Conservation (phyloP, 495 filamentous ascomycete genomes). For the Hapsidospora chrysogenum region DNA sequence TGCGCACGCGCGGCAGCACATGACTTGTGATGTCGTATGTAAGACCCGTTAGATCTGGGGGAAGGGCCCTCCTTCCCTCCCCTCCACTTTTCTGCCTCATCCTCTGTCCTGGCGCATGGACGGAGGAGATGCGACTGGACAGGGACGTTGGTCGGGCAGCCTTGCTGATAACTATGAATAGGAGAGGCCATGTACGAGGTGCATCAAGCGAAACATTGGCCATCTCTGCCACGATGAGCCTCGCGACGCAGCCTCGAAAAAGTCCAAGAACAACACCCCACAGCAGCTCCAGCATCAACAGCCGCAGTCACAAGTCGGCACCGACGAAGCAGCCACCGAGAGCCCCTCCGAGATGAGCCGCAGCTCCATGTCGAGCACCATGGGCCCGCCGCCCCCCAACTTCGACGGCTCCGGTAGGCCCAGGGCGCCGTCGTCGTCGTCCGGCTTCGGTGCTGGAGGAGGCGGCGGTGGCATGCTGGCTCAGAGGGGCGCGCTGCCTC, state of each 20-base stretch:
- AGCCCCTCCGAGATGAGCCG: conserved; percentile 22
- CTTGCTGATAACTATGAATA: conserved; percentile 15
- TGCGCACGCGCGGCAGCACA: conserved; percentile 58
- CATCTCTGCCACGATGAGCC: conserved; percentile 98
- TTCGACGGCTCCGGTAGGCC: conserved; percentile 23
- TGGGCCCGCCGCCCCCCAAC: conserved; percentile 21
- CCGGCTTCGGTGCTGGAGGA: conserved; percentile 19
- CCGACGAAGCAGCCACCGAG: neutral
- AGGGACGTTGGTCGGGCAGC: no score
- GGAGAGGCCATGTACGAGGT: conserved; percentile 93
- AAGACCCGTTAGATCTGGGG: conserved; percentile 8
- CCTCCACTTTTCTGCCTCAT: neutral
- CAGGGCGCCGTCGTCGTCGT: conserved; percentile 18
- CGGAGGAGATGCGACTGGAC: no score
- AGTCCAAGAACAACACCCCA: conserved; percentile 42
- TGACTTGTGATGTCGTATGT: conserved; percentile 99
- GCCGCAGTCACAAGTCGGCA: neutral
- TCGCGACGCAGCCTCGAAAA: conserved; percentile 51
- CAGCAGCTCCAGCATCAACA: neutral
- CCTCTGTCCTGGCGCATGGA: no score
- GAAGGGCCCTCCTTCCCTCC: conserved; percentile 4
- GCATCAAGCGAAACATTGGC: conserved; percentile 97
- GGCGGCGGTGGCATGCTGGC: conserved; percentile 22
- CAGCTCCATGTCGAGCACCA: conserved; percentile 19
- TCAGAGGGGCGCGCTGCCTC: conserved; percentile 29